These are phyloP conservation scores for Ophiostoma angusticollis DNA, from an alignment of 2,329 filamentous ascomycete species.

Conservation along the genomic window DNA sequence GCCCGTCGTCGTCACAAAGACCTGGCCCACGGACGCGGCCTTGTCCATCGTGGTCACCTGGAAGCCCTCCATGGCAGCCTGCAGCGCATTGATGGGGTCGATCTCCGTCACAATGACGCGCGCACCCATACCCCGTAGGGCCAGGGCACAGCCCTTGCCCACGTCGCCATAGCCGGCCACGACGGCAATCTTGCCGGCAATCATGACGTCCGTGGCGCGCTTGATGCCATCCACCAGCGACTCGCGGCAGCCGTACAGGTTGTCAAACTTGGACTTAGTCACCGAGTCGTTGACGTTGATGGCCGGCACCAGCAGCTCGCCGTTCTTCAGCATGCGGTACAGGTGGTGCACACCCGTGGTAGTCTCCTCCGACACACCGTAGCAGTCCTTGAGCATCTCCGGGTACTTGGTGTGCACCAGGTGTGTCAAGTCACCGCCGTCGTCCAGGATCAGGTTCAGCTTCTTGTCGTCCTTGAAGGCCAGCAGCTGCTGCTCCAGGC, in stretches of 20 bases:
- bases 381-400: constrained; percentile 96
- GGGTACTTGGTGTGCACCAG: constrained; percentile 98
- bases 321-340: constrained; percentile 93
- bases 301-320: constrained; percentile 78
- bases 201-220: constrained; percentile 99
- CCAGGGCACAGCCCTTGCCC: constrained; percentile 95
- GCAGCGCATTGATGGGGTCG: constrained; percentile 98
- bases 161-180: constrained; percentile 98
- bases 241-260: constrained; percentile 98
- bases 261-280: constrained; percentile 99
- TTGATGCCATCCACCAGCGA: constrained; percentile 99
- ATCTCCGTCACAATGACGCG: constrained; percentile 94
- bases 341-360: constrained; percentile 99
- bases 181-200: constrained; percentile 96
- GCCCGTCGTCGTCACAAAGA: constrained; percentile 98
- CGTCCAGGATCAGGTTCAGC: constrained; percentile 98
- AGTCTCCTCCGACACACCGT: constrained; percentile 97
- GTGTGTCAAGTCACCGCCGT: constrained; percentile 91
- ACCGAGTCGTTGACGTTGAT: constrained; percentile 99
- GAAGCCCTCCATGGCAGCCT: constrained; percentile 94
- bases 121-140: constrained; percentile 93
- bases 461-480: constrained; percentile 95
- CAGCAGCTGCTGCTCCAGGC: constrained; percentile 91
- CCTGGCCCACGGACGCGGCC: constrained; percentile 77
- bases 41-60: constrained; percentile 96